Evolutionary conservation across 441 rosid genomes (phyloP), one percentile per base, ranked within the genome.

Genomic region (Erysimum pusillum): DNA sequence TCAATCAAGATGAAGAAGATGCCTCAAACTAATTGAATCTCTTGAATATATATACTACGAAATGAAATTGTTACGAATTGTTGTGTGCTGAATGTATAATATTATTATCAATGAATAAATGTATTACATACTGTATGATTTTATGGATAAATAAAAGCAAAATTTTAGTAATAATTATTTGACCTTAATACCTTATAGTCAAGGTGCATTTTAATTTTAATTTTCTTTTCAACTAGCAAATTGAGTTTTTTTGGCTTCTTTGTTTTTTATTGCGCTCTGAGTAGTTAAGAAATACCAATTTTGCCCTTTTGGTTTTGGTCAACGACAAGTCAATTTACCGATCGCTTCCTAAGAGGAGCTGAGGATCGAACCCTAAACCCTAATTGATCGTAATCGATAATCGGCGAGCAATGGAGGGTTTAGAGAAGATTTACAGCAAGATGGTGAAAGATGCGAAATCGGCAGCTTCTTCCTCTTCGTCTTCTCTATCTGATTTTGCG

Each of bases 401-500:
- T 48, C 44, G 54, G 36, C 12, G 0, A 56, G 48, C 15, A 73
- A 94, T 92, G 97, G 97, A 91, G 76, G 89, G 84, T 35, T 53
- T 86, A 25, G 85, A 83, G 88, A 87, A 87, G 54, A 42, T 85
- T 32, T 63, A 76, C 54, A 79, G 84, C 38, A 58, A 75, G 35
- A 10, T 92, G 44, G 64, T 85, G 17, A 81, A 74, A 49, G 91
- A 87, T 17, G 1, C 84, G 14, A 84, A 83, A 69, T 69, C 86
- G 5, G 78, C 80, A 31, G 77, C 83, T 15, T 15, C 82, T 69
- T 73, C 91, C 60, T 85, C 88, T 7, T 10, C 82, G 52, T 76
- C 91, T 61, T 82, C 87, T 18, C 72, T 70, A 1, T 9, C 87
- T 34, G 86, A 81, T 14, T 71, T 41, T 59, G 78, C 86, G 2